phyloP scores from a whole-genome alignment of 2,329 filamentous ascomycete genomes.

The Camillea tinctor region DNA sequence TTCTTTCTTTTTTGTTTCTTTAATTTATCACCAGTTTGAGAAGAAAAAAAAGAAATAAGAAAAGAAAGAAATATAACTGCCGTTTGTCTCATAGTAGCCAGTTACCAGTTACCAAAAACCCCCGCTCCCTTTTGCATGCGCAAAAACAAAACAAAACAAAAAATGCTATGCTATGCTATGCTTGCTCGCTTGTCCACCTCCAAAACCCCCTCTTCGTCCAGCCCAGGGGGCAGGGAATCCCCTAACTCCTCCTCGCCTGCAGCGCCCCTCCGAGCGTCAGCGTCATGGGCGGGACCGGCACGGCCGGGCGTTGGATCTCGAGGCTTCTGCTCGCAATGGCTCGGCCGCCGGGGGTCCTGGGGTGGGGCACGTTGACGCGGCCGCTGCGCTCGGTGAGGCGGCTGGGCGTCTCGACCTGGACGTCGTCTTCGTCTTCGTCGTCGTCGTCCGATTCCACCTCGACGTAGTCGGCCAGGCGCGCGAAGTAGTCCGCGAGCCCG shows the following conservation, averaged over 20 bases:
- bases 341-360: constrained; percentile 52
- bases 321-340: constrained; percentile 56
- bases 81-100: no score
- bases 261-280: constrained; percentile 29
- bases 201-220: constrained; percentile 9
- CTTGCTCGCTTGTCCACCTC: no score
- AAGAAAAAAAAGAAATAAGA: no score
- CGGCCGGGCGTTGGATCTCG: constrained; percentile 48
- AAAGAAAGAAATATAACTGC: no score
- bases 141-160: no score
- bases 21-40: background rate
- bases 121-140: no score
- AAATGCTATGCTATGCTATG: no score
- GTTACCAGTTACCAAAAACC: no score
- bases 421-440: constrained; percentile 22
- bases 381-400: constrained; percentile 51
- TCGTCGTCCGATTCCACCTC: constrained; percentile 38
- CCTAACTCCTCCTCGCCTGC: constrained; percentile 26
- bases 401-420: constrained; percentile 25
- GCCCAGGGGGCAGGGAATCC: background rate
- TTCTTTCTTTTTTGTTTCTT: background rate
- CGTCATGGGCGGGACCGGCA: constrained; percentile 25
- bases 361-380: constrained; percentile 57
- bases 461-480: constrained; percentile 72
- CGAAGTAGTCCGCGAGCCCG: constrained; percentile 82